A percentile compares a stretch with the other conserved stretches of the same genome.
phyloP scores from a whole-genome alignment of 2,329 filamentous ascomycete species.

The Cladosporium halotolerans region DNA sequence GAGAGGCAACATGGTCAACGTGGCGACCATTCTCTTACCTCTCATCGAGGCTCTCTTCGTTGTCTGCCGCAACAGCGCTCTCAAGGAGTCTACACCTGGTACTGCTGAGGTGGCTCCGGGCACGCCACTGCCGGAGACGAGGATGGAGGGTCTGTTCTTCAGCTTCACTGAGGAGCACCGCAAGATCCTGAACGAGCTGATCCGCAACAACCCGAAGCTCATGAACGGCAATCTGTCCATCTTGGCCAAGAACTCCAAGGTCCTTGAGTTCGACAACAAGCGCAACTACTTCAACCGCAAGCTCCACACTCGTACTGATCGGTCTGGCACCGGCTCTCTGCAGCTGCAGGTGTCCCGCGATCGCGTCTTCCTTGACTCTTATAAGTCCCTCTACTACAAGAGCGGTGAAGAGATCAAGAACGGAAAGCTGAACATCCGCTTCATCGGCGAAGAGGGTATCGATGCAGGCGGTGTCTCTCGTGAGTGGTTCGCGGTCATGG shows the following conservation, averaged over 20 bases:
- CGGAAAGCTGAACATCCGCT: conserved; percentile 94
- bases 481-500: conserved; percentile 98
- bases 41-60: conserved; percentile 98
- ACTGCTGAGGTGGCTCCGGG: conserved; percentile 36
- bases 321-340: conserved; percentile 65
- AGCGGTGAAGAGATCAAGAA: conserved; percentile 96
- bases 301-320: conserved; percentile 68
- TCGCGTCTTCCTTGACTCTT: conserved; percentile 96
- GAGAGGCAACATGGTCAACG: conserved; percentile 91
- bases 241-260: conserved; percentile 96
- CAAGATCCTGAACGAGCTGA: conserved; percentile 94
- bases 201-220: conserved; percentile 91
- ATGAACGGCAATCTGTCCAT: conserved; percentile 98
- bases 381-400: conserved; percentile 98
- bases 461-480: conserved; percentile 95
- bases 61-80: conserved; percentile 93
- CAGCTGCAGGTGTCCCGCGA: conserved; percentile 88
- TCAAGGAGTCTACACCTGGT: conserved; percentile 59
- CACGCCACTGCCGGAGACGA: conserved; percentile 70
- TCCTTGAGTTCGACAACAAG: conserved; percentile 98
- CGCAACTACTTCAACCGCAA: conserved; percentile 97
- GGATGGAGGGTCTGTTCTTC: conserved; percentile 90
- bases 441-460: conserved; percentile 94
- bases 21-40: conserved; percentile 89
- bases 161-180: conserved; percentile 95